Base-by-base conservation (phyloP, 371 early-diverging fungal species). In the Mucor irregularis region DNA sequence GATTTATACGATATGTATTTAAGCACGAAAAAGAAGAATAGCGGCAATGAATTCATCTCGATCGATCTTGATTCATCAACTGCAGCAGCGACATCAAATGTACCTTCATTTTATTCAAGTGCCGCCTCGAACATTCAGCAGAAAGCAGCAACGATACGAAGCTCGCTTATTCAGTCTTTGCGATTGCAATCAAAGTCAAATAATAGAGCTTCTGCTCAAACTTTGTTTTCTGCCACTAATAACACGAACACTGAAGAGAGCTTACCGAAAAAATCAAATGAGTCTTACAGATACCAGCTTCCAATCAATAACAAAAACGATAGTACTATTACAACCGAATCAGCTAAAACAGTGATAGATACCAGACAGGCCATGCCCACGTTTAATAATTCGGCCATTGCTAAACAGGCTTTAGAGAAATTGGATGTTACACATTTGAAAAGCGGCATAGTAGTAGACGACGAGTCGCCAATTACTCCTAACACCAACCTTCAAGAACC, bases 131-230 rank as follows among this genome's bases (percentile, higher is more conserved):
- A 44, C 11, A 42, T 66, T 11, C 60, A 58, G 11, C 49, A 60
- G 58, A 64, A 69, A 31, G 63, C 74, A 30, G 67, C 69, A 2
- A 69, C 73, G 2, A 52, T 69, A 16, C 46, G 43, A 56, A 64
- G 47, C n/a, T 68, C 70, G 0, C 28, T 74, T 19, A 63, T 61
- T 14, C 62, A 62, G 45, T 70, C 74, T 11, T 16, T 70, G n/a
- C 24, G 43, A 35, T 22, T 56, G 25, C 56, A 61, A 28, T 44
- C 67, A 44, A 69, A 69, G 30, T 62, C 72, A 22, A 54, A 47
- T 19, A 14, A 8, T n/a, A 66, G 55, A 13, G 25, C 53, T n/a
- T 25, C 52, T 13, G 17, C 58, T 11, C 57, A 49, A 24, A 39
- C 54, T 7, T 28, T 55, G 21, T 61, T 61, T 45, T 16, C 42